Conservation (phyloP, 2,329 filamentous ascomycete genomes). For the Cryphonectria nitschkei region DNA sequence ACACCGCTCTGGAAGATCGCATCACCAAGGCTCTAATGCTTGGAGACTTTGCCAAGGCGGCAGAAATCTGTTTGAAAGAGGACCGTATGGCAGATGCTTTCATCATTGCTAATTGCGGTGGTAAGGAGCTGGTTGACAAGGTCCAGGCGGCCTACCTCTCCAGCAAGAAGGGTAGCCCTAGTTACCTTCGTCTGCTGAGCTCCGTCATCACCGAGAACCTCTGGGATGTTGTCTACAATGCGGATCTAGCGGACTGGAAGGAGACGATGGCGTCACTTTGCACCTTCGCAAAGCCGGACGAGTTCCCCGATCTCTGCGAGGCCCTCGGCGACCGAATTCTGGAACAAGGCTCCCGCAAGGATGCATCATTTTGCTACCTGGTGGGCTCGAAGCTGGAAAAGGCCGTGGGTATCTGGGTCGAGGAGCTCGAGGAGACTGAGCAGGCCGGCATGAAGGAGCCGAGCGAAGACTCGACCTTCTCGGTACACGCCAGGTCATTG, state of each 20-base stretch:
- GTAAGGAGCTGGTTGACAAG: conserved; percentile 90
- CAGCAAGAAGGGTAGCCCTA: conserved; percentile 79
- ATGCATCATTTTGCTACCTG: conserved; percentile 95
- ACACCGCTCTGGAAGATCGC: conserved; percentile 79
- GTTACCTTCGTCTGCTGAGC: conserved; percentile 86
- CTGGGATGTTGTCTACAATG: conserved; percentile 98
- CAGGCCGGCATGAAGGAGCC: conserved; percentile 71
- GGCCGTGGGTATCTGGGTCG: conserved; percentile 91
- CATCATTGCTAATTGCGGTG: conserved; percentile 96
- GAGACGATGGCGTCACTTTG: conserved; percentile 95
- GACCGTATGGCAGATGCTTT: conserved; percentile 94
- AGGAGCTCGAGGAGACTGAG: conserved; percentile 85
- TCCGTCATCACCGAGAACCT: conserved; percentile 96
- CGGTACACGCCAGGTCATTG: conserved; percentile 83
- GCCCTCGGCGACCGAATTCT: conserved; percentile 88
- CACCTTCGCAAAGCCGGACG: conserved; percentile 87
- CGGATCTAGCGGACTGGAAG: conserved; percentile 91
- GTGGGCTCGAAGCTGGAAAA: conserved; percentile 97
- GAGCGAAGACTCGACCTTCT: conserved; percentile 80
- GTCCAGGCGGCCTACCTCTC: conserved; percentile 90
- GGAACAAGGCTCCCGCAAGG: conserved; percentile 77
- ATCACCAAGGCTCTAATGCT: conserved; percentile 89
- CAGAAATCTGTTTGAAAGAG: conserved; percentile 86
- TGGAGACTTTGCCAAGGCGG: conserved; percentile 86
- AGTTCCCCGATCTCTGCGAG: conserved; percentile 95